Percentiles rank a stretch among this genome's conserved stretches.
Conservation (phyloP, 805 yeast species). For the Candida taoyuanica region DNA sequence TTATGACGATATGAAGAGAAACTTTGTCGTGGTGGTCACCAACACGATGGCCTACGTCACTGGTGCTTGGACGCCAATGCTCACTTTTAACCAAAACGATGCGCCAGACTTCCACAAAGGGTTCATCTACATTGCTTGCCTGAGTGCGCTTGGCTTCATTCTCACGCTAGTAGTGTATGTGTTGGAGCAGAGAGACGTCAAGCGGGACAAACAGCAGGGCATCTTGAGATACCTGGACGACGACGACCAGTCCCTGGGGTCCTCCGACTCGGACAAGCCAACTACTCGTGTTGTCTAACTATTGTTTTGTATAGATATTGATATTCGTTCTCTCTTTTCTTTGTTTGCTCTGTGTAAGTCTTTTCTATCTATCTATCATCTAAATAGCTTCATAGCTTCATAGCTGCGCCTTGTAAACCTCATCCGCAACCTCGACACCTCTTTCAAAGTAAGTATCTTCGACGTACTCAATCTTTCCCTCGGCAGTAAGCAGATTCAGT, state of each 20-base stretch:
- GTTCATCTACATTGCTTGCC: constrained; percentile 28
- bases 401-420: constrained; percentile 25
- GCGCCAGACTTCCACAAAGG: constrained; percentile 36
- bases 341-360: no score
- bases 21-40: constrained; percentile 36
- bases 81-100: constrained; percentile 36
- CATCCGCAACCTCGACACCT: constrained; percentile 33
- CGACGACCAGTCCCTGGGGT: not conserved
- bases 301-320: no score
- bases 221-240: not conserved
- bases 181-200: constrained; percentile 1
- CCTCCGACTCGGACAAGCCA: not conserved
- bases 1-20: constrained; percentile 30
- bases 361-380: no score
- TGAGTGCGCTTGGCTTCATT: constrained; percentile 4
- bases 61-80: constrained; percentile 33
- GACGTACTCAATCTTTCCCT: constrained; percentile 27
- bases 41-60: constrained; percentile 40
- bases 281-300: no score
- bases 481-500: constrained; percentile 27
- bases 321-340: no score
- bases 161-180: not conserved
- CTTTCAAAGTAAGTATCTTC: constrained; percentile 35
- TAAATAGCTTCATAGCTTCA: no score
- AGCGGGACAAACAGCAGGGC: not conserved